Conservation (phyloP, 2,329 filamentous ascomycete genomes). For the Tothia fuscella region DNA sequence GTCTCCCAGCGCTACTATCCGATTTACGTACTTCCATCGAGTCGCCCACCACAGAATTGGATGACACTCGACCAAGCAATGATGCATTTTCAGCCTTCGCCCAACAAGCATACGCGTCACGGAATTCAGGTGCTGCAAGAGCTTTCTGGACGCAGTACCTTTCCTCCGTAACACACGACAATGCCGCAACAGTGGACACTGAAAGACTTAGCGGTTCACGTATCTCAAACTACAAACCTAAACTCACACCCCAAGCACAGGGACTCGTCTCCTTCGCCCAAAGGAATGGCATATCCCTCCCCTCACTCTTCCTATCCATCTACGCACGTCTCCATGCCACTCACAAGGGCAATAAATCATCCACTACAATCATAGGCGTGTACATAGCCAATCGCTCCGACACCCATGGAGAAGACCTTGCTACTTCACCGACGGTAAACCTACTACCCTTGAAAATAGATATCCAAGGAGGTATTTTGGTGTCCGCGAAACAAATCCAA, state of each 20-base stretch:
- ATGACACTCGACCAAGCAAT: too few relatives aligned
- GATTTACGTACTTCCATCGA: slow-evolving; percentile 25
- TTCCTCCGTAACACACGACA: slow-evolving; percentile 5
- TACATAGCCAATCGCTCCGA: slow-evolving; percentile 70
- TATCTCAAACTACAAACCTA: slow-evolving; percentile 37
- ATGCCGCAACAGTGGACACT: slow-evolving; percentile 4
- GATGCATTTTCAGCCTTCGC: not conserved
- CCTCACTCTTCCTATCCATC: slow-evolving; percentile 63
- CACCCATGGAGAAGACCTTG: slow-evolving; percentile 36
- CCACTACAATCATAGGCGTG: slow-evolving; percentile 53
- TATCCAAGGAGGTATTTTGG: slow-evolving; percentile 27
- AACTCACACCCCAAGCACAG: slow-evolving; percentile 26
- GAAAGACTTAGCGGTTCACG: slow-evolving; percentile 12
- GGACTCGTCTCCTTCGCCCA: slow-evolving; percentile 25
- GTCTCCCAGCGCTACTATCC: slow-evolving; percentile 52
- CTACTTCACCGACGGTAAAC: slow-evolving; percentile 59
- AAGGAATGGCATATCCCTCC: slow-evolving; percentile 49
- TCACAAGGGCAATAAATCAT: slow-evolving; percentile 14
- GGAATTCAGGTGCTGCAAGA: slow-evolving; percentile 10
- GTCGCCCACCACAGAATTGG: too few relatives aligned
- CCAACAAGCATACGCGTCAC: not conserved
- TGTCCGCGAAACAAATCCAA: slow-evolving; percentile 52
- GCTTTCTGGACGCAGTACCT: slow-evolving; percentile 43
- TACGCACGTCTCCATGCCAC: slow-evolving; percentile 37
- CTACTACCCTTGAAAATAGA: slow-evolving; percentile 59